phyloP scores from a whole-genome alignment of 2,329 filamentous ascomycete genomes.

The Exophiala alcalophila region DNA sequence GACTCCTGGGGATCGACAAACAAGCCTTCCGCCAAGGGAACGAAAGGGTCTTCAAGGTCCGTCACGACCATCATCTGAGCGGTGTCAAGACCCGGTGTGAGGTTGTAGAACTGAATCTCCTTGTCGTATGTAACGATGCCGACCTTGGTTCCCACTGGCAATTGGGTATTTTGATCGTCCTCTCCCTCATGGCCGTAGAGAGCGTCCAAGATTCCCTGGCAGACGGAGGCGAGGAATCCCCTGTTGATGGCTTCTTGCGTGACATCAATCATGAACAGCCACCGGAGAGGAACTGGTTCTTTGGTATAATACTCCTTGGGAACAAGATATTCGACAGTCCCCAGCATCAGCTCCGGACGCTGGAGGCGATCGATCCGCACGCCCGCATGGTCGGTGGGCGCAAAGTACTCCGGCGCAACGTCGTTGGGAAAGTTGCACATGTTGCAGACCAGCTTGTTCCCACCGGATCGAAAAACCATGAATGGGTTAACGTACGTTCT shows the following conservation, averaged over 20 bases:
- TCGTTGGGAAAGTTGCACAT: slow-evolving; percentile 98
- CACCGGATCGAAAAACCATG: slow-evolving; percentile 92
- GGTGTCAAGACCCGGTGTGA: slow-evolving; percentile 74
- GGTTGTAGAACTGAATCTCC: slow-evolving; percentile 97
- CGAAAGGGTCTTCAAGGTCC: slow-evolving; percentile 93
- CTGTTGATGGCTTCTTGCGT: slow-evolving; percentile 88
- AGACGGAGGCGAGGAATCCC: slow-evolving; percentile 85
- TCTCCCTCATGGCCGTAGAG: slow-evolving; percentile 69
- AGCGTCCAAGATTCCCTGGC: slow-evolving; percentile 79
- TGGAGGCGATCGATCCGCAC: slow-evolving; percentile 83
- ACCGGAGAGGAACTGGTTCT: slow-evolving; percentile 81
- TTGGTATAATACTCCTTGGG: slow-evolving; percentile 99
- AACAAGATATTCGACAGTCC: slow-evolving; percentile 93
- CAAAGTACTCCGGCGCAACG: slow-evolving; percentile 86
- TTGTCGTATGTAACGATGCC: slow-evolving; percentile 96
- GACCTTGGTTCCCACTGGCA: slow-evolving; percentile 79
- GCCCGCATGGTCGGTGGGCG: slow-evolving; percentile 81
- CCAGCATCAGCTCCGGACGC: slow-evolving; percentile 81
- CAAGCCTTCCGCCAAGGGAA: slow-evolving; percentile 83
- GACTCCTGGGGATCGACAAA: slow-evolving; percentile 95
- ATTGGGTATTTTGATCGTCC: slow-evolving; percentile 51
- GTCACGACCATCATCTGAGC: slow-evolving; percentile 99
- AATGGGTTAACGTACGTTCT: slow-evolving; percentile 98
- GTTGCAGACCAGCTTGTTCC: slow-evolving; percentile 97
- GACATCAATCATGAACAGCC: slow-evolving; percentile 90